Base-by-base conservation (phyloP, 179 eudicot genomes). In the Beta corolliflora region DNA sequence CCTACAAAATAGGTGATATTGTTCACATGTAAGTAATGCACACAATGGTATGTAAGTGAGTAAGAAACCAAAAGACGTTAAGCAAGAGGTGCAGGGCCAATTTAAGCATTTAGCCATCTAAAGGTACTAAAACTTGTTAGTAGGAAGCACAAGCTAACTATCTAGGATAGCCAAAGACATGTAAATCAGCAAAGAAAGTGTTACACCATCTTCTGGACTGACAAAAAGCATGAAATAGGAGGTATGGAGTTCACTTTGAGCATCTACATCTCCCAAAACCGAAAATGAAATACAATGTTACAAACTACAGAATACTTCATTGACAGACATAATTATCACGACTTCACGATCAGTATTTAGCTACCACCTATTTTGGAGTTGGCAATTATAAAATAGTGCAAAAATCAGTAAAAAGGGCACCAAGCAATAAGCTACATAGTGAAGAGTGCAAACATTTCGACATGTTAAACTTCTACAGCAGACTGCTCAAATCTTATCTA, bases 1-100 rank as follows among this genome's bases (percentile, higher is more conserved):
- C 97, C 97, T 92, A 89, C 87, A 81, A 66, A 44, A 76, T 21
- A 50, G 73, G 77, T 52, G 76, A 76, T 60, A 81, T 1, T 19
- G 65, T 68, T 14, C 58, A 7, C 29, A 44, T 2, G 41, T 23
- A 59, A 46, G 75, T 56, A 58, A 54, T 45, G 16, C 4, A 14
- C 18, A 73, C 63, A 31, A 70, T 21, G 48, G 31, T 7, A 29
- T 55, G 13, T 0, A 13, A 48, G 12, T 68, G 48, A 50, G 3
- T 23, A 61, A 74, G 61, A 12, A 48, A 7, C 41, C 41, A 9
- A 61, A 31, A 23, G 29, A 14, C 16, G 73, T 13, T 13, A 73
- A 50, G 12, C 48, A 36, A 36, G 41, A 50, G 63, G 19, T 18
- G 5, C 66, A 50, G 0, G 63, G 45, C n/a, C 46, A 45, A 50